phyloP scores from a whole-genome alignment of 2,329 filamentous ascomycete species.

The Venturia pyrina region DNA sequence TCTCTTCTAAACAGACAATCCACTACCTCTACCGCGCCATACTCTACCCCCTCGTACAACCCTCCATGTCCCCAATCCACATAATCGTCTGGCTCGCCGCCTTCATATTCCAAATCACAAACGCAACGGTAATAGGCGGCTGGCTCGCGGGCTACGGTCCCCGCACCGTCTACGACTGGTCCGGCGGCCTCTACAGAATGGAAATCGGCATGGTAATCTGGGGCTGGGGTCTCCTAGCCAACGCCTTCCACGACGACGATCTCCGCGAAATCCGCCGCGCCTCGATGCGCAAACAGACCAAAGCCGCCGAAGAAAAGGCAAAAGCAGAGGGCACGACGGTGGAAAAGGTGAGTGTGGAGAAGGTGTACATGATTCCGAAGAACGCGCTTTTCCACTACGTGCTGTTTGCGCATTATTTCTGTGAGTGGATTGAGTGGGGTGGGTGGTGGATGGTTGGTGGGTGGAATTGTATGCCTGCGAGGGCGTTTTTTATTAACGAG shows the following conservation, averaged over 20 bases:
- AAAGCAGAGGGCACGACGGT: constrained; percentile 26
- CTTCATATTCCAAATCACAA: constrained; percentile 65
- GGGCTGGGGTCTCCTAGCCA: constrained; percentile 63
- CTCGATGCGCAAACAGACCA: constrained; percentile 51
- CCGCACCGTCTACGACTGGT: constrained; percentile 46
- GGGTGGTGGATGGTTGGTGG: constrained; percentile 73
- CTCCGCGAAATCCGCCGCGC: constrained; percentile 74
- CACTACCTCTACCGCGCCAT: constrained; percentile 91
- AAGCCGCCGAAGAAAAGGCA: constrained; percentile 31
- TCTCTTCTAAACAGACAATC: constrained; percentile 43
- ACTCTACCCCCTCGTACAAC: constrained; percentile 67
- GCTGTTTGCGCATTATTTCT: constrained; percentile 88
- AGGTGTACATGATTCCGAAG: constrained; percentile 79
- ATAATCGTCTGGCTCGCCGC: constrained; percentile 54
- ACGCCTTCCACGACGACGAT: constrained; percentile 84
- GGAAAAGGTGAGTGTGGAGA: constrained; percentile 47
- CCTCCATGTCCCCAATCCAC: constrained; percentile 88
- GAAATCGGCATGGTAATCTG: constrained; percentile 64
- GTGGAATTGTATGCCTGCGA: constrained; percentile 59
- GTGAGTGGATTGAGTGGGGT: constrained; percentile 92
- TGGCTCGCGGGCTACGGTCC: constrained; percentile 79
- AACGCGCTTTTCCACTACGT: constrained; percentile 74
- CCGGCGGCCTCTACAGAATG: constrained; percentile 34
- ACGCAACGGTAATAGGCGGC: constrained; percentile 65
- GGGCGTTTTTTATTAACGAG: constrained; percentile 78